Base-by-base conservation (phyloP, 2,329 filamentous ascomycete species). In the Trichoderma koningii region DNA sequence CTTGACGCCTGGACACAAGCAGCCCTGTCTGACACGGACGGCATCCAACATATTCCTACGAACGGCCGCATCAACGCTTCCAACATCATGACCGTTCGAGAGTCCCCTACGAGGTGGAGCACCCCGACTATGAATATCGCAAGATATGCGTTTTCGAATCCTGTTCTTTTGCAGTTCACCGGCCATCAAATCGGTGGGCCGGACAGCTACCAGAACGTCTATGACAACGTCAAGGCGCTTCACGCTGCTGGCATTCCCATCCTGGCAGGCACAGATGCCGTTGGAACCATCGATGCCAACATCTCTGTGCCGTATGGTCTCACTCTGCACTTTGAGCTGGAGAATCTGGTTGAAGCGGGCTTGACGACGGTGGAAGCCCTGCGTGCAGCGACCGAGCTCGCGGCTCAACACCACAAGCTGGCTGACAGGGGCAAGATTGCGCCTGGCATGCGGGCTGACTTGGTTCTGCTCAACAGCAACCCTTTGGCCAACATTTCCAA, bases 81-180 rank as follows among this genome's bases (percentile, higher is more conserved):
- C 4, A 45, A 62, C n/a, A 44, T 62, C 7, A 3, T 53, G 3
- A 44, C 26, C 7, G 57, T 21, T 34, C 57, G 57, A 12, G 53
- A 51, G 15, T 62, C 57, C 5, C 12, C 57, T 5, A 34, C 21
- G n/a, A 53, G n/a, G 7, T 62, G 57, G 57, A 62, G 57, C 9
- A 62, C 57, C 9, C 57, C 57, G 23, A 62, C 57, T 5, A 62
- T 62, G 57, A 62, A 62, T 10, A 62, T 62, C 53, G 57, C 57
- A 12, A 38, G 57, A 30, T 62, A 62, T 19, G 57, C 48, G 12
- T 62, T 62, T 17, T 26, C 57, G 10, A 53, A 62, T 1, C 47
- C 38, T 21, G 47, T n/a, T 1, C 12, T 62, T 2, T 53, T 62
- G n/a, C 21, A n/a, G 3, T 62, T 62, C 28, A 44, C 38, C 3